Evolutionary conservation across 2,329 filamentous ascomycete genomes (phyloP), one percentile per base, ranked within the genome.

Genomic region (Colletotrichum liriopes): DNA sequence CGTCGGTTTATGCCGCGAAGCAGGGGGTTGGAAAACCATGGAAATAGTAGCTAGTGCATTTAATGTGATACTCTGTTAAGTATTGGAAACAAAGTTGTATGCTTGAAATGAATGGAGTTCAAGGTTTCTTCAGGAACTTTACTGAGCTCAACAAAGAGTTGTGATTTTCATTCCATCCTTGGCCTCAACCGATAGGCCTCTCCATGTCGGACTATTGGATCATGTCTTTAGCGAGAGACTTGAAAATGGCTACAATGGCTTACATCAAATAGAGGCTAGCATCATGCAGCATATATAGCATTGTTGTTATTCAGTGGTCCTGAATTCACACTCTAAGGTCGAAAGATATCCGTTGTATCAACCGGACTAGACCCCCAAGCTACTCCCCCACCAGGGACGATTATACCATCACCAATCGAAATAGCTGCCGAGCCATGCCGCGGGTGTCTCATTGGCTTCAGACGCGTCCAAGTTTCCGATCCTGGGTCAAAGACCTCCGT

Each of bases 321-420:
- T 26, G 12, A 26, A 23, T 8, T 9, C n/a, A 16, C 37, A 4
- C 11, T 16, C 55, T 32, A 20, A 23, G 59, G 26, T 8, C 26
- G 26, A 23, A 35, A 47, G 23, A 32, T 18, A 32, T 62, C 41
- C 41, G 23, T 20, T 16, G 20, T 39, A n/a, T 59, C 26, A n/a
- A 62, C 59, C n/a, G 59, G 16, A 9, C 23, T 49, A 5, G 18
- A 32, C 18, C 59, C 26, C 41, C 26, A 62, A 6, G 23, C 16
- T 14, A 41, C 23, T 20, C 20, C 37, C 39, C 81, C 82, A 5
- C 82, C 82, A 1, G 81, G 81, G 39, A 83, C 75, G 65, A 80
- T 82, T 1, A 83, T 74, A 2, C 62, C 74, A 2, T 71, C 73
- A 0, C 74, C 75, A 2, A 81, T 61, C 1, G 75, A 74, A 2